phyloP scores from a whole-genome alignment of 2,329 filamentous ascomycete species.

The Xylaria sp. region DNA sequence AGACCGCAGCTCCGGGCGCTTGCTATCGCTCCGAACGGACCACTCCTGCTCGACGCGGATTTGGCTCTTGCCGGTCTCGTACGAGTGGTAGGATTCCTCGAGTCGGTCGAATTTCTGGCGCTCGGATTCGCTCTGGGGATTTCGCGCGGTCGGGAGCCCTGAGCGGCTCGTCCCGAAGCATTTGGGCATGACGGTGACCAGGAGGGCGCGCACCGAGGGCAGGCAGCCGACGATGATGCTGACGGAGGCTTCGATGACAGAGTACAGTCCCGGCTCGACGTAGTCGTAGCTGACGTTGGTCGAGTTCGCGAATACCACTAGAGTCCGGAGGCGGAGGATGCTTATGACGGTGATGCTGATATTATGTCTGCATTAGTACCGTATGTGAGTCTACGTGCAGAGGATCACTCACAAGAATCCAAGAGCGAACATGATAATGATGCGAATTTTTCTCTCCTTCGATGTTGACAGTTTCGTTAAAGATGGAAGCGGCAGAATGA shows the following conservation, averaged over 20 bases:
- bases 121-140: not conserved
- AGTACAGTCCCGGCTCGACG: constrained; percentile 49
- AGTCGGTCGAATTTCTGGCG: constrained; percentile 26
- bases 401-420: constrained; percentile 48
- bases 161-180: constrained; percentile 38
- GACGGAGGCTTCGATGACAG: constrained; percentile 50
- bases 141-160: not conserved
- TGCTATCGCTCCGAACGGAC: constrained; percentile 1
- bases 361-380: constrained; percentile 6
- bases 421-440: constrained; percentile 52
- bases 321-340: constrained; percentile 13
- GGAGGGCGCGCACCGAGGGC: constrained; percentile 49
- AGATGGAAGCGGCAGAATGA: constrained; percentile 49
- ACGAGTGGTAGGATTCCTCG: not conserved
- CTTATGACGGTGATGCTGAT: constrained; percentile 33
- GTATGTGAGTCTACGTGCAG: not conserved
- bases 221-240: constrained; percentile 51
- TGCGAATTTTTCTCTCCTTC: constrained; percentile 48
- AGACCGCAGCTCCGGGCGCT: not conserved
- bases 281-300: constrained; percentile 45
- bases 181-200: constrained; percentile 45
- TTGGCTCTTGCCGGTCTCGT: not conserved
- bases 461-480: constrained; percentile 48
- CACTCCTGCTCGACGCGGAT: constrained; percentile 12
- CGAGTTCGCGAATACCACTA: constrained; percentile 33